These are phyloP conservation scores for Malassezia nana DNA, from an alignment of 1,284 basidiomycete species.

Conservation along the genomic window DNA sequence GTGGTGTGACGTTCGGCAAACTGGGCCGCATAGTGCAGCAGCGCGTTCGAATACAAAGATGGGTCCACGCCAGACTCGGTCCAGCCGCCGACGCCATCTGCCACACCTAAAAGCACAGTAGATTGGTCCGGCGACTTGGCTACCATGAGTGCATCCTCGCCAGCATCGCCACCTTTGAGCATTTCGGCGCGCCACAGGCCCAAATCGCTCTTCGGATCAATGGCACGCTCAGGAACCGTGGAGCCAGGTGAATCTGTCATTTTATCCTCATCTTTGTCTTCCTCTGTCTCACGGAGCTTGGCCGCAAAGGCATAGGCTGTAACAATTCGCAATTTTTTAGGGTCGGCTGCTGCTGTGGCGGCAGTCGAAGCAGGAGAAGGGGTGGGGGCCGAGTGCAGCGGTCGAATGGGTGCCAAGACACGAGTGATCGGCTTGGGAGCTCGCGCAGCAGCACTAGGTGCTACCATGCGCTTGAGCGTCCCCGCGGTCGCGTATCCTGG, in stretches of 20 bases:
- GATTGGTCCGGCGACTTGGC: slow-evolving; percentile 57
- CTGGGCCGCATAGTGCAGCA: slow-evolving; percentile 56
- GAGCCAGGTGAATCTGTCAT: neutral
- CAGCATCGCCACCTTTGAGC: slow-evolving; percentile 53
- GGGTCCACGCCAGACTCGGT: slow-evolving; percentile 70
- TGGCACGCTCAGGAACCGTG: slow-evolving; percentile 48
- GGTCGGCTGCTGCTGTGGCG: slow-evolving; percentile 2
- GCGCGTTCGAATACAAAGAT: slow-evolving; percentile 60
- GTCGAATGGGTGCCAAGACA: neutral
- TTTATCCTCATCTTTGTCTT: slow-evolving; percentile 13
- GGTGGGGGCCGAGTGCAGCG: neutral
- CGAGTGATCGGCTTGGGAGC: slow-evolving; percentile 2
- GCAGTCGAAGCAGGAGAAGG: slow-evolving; percentile 1
- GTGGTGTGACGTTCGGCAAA: slow-evolving; percentile 3
- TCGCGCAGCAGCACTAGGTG: slow-evolving; percentile 5
- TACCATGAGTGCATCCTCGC: slow-evolving; percentile 51
- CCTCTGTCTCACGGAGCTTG: slow-evolving; percentile 53
- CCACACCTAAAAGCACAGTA: slow-evolving; percentile 66
- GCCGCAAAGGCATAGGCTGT: slow-evolving; percentile 68
- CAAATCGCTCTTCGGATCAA: slow-evolving; percentile 55
- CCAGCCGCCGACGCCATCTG: slow-evolving; percentile 65
- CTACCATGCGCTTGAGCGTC: slow-evolving; percentile 16
- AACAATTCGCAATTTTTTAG: slow-evolving; percentile 52
- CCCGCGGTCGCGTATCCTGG: slow-evolving; percentile 12
- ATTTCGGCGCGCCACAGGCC: slow-evolving; percentile 60